Evolutionary conservation across 2,329 filamentous ascomycete genomes (phyloP).

Genomic region (Ophiostoma pallidulum): DNA sequence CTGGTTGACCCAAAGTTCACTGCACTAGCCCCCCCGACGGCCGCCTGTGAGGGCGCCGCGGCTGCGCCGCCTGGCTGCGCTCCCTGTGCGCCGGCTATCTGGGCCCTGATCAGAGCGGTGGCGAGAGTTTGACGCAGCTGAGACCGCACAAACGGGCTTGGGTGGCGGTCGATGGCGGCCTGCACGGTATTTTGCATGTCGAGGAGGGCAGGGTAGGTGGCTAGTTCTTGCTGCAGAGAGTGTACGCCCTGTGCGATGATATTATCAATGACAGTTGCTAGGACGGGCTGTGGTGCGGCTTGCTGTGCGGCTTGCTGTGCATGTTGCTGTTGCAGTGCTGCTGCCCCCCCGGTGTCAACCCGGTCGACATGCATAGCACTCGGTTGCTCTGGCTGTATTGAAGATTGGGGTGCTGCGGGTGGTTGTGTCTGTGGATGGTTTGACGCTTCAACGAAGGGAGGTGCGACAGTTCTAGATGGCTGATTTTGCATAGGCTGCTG

Average conservation of each 20-base stretch:
- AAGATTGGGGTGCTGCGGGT: background rate
- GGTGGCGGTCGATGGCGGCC: conserved; percentile 40
- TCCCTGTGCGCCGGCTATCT: conserved; percentile 32
- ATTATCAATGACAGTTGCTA: conserved; percentile 43
- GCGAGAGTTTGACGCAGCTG: conserved; percentile 43
- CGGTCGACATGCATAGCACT: conserved; percentile 8
- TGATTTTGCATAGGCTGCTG: background rate
- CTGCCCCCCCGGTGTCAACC: background rate
- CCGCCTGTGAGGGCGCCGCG: too few relatives aligned
- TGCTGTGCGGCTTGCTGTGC: too few relatives aligned
- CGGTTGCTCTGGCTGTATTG: too few relatives aligned
- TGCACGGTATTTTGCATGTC: conserved; percentile 40
- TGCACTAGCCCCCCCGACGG: too few relatives aligned
- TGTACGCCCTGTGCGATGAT: conserved; percentile 41
- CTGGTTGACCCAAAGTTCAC: too few relatives aligned
- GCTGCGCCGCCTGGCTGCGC: background rate
- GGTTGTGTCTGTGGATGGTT: too few relatives aligned
- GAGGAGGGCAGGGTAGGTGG: conserved; percentile 39
- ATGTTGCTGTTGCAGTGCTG: too few relatives aligned
- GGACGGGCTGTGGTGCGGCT: conserved; percentile 31
- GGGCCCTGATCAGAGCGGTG: conserved; percentile 35
- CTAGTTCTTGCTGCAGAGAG: conserved; percentile 37
- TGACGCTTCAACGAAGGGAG: too few relatives aligned
- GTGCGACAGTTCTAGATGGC: too few relatives aligned
- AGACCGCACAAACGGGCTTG: conserved; percentile 36